Conservation (phyloP, 495 filamentous ascomycete genomes). For the Hypoxylon lienhwacheense region DNA sequence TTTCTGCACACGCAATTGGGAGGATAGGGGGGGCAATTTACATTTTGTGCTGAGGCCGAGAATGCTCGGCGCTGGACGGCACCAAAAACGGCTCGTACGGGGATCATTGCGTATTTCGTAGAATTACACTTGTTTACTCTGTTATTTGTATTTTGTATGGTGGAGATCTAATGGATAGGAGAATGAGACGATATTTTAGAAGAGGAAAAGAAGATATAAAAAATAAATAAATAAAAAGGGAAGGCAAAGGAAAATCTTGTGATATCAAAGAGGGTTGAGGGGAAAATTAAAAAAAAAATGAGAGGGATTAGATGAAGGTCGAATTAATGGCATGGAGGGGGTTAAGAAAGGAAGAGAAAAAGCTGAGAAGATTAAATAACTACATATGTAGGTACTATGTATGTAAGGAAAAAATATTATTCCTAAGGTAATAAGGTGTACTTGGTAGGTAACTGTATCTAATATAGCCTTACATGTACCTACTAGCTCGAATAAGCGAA, state of each 20-base stretch:
- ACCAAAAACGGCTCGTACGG: slow-evolving; percentile 37
- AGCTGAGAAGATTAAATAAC: neutral
- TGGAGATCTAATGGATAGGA: slow-evolving; percentile 1
- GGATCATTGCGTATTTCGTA: slow-evolving; percentile 32
- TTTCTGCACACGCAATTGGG: slow-evolving; percentile 18
- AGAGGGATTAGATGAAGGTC: no score
- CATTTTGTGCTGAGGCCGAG: slow-evolving; percentile 88
- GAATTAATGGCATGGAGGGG: no score
- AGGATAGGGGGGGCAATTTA: slow-evolving; percentile 47
- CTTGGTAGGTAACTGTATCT: neutral
- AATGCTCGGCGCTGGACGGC: slow-evolving; percentile 84
- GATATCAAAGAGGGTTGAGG: neutral
- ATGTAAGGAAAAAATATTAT: neutral
- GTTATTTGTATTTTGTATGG: slow-evolving; percentile 4
- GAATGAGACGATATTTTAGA: neutral
- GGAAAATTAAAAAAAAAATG: no score
- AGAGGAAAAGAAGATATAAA: slow-evolving; percentile 1
- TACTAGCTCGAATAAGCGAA: no score
- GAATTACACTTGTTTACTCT: neutral
- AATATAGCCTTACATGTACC: no score
- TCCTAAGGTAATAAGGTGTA: neutral
- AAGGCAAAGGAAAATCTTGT: neutral
- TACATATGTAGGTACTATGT: neutral
- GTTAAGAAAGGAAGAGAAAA: slow-evolving; percentile 9
- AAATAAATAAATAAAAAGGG: neutral